A percentile compares a stretch with the other conserved stretches of the same genome.
Evolutionary conservation across 495 filamentous ascomycete genomes (phyloP).

Genomic region (Cenococcum geophilum): DNA sequence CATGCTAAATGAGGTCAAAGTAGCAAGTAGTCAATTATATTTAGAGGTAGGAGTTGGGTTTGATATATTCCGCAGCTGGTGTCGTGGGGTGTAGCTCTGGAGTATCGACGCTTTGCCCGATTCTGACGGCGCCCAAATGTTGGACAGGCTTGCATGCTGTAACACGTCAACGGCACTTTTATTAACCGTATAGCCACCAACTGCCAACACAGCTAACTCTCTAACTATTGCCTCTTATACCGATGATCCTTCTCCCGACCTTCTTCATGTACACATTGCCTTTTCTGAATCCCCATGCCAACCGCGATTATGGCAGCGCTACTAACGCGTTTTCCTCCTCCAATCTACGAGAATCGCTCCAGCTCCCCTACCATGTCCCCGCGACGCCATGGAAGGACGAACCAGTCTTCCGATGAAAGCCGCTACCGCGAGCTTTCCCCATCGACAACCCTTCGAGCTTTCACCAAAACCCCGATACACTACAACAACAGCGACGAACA

Average conservation of each 20-base stretch:
- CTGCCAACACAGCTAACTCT: too few species aligned
- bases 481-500: constrained; percentile 26
- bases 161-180: too few species aligned
- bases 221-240: neutral
- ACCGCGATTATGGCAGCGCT: constrained; percentile 19
- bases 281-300: neutral
- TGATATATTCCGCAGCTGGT: too few species aligned
- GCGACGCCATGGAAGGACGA: constrained; percentile 15
- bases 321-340: constrained; percentile 20
- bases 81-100: too few species aligned
- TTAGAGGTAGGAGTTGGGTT: too few species aligned
- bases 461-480: constrained; percentile 23
- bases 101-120: too few species aligned
- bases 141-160: too few species aligned
- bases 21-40: too few species aligned
- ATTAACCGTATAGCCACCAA: too few species aligned
- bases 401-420: constrained; percentile 17
- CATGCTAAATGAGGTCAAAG: too few species aligned
- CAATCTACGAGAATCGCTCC: constrained; percentile 19
- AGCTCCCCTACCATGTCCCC: constrained; percentile 30
- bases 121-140: too few species aligned
- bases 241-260: neutral
- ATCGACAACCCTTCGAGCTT: constrained; percentile 34
- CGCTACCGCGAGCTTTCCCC: constrained; percentile 37
- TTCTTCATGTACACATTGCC: constrained; percentile 9